Evolutionary conservation across 768 basidiomycete species (phyloP), one percentile per base, ranked within the genome.

Genomic region (Albatrellus ellisii): DNA sequence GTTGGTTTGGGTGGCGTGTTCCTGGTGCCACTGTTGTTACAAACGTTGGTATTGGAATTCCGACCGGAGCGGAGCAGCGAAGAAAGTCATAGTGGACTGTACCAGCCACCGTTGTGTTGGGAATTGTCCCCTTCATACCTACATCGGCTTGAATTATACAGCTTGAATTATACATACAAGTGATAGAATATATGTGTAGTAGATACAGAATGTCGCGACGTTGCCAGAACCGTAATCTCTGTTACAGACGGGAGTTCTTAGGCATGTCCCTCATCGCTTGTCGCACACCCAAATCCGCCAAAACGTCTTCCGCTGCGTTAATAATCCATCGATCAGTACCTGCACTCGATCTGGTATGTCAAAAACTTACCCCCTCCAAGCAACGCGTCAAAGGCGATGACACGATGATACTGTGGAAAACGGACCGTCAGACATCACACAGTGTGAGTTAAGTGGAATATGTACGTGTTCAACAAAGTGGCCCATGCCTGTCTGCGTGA

Each of bases 401-500:
- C 73, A 35, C 77, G 74, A 50, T 81, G 72, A 55, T 78, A 79
- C 75, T 78, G 28, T 8, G 6, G 26, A 22, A 9, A 7, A 14
- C 4, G 21, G 31, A 9, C 9, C 6, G 14, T 36, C 7, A 36
- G 35, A 10, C 17, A 18, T 5, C 17, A 7, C 1, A 15, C 15
- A 22, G 6, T 36, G 9, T 6, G 14, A 9, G 33, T 3, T 34
- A 25, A 24, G 27, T 24, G 18, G 17, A 21, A 3, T 9, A 69
- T 70, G 47, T 47, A 77, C 75, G 52, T 84, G 80, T 59, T 89
- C 85, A 37, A 85, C 73, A 52, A 69, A 70, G 42, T 64, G 66
- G 28, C 86, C 86, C 82, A 88, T 86, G 24, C 87, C 86, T 11
- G 75, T 75, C 56, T 71, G 69, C 21, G 89, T 89, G 45, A 91